Evolutionary conservation across 2,329 filamentous ascomycete genomes (phyloP).

Genomic region (Byssoonygena ceratinophila): DNA sequence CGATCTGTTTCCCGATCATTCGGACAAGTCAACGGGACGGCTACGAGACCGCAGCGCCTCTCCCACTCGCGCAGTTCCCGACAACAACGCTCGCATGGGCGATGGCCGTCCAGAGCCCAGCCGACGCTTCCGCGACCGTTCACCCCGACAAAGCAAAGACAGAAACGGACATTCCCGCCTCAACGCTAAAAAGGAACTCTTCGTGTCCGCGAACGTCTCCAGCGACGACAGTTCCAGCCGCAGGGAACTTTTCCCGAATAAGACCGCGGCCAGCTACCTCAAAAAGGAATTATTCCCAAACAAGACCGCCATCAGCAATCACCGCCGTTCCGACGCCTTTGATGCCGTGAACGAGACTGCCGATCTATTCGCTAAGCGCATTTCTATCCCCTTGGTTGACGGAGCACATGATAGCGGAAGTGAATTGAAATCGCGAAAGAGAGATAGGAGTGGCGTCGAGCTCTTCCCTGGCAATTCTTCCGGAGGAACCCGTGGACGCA

Average conservation of each 20-base stretch:
- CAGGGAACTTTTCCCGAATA: slow-evolving; percentile 41
- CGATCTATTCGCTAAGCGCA: slow-evolving; percentile 42
- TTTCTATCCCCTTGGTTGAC: slow-evolving; percentile 43
- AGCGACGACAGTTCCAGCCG: slow-evolving; percentile 22
- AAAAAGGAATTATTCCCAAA: slow-evolving; percentile 51
- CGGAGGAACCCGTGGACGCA: slow-evolving; percentile 36
- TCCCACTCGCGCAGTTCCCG: slow-evolving; percentile 44
- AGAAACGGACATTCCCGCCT: slow-evolving; percentile 25
- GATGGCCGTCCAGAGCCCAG: slow-evolving; percentile 30
- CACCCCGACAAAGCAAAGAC: slow-evolving; percentile 23
- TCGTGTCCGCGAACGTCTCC: slow-evolving; percentile 28
- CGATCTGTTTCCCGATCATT: slow-evolving; percentile 33
- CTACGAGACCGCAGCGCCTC: slow-evolving; percentile 52
- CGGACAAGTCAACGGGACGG: slow-evolving; percentile 33
- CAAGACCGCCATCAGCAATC: slow-evolving; percentile 33
- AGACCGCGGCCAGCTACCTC: slow-evolving; percentile 33
- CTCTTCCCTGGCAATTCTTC: slow-evolving; percentile 29
- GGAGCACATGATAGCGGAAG: slow-evolving; percentile 21
- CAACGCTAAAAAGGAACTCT: slow-evolving; percentile 48
- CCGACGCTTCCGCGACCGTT: slow-evolving; percentile 36
- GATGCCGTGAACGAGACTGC: slow-evolving; percentile 47
- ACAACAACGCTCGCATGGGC: slow-evolving; percentile 20
- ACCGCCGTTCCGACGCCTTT: slow-evolving; percentile 42
- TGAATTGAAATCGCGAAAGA: slow-evolving; percentile 2
- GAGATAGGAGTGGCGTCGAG: slow-evolving; percentile 28